A percentile compares a stretch with the other conserved stretches of the same genome.
phyloP scores from a whole-genome alignment of 495 filamentous ascomycete genomes.

The Penicillium fimorum region DNA sequence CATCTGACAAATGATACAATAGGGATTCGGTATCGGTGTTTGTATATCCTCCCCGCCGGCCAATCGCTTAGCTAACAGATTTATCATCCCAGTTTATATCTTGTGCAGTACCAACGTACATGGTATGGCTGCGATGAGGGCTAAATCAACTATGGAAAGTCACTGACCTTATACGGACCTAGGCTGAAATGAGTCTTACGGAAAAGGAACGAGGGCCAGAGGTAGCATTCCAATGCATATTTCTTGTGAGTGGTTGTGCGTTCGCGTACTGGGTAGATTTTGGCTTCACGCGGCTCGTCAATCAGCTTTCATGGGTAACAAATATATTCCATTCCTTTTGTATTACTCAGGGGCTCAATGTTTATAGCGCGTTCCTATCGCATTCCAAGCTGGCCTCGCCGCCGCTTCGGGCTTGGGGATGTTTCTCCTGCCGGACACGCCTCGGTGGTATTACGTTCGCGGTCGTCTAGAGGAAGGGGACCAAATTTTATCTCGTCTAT shows the following conservation, averaged over 20 bases:
- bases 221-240: conserved; percentile 5
- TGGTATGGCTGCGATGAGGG: conserved; percentile 7
- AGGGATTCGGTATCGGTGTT: conserved; percentile 18
- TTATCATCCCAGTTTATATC: conserved; percentile 8
- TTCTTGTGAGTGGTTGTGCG: neutral
- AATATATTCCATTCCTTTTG: neutral
- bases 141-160: neutral
- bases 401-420: conserved; percentile 26
- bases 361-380: conserved; percentile 34
- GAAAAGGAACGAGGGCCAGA: neutral
- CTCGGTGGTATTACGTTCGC: conserved; percentile 40
- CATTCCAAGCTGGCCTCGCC: conserved; percentile 37
- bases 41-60: neutral
- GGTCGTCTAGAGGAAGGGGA: conserved; percentile 35
- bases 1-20: neutral
- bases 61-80: neutral
- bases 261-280: conserved; percentile 23
- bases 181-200: neutral
- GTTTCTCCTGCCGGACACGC: conserved; percentile 38
- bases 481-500: conserved; percentile 27
- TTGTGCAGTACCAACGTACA: conserved; percentile 16
- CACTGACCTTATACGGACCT: neutral
- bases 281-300: conserved; percentile 25
- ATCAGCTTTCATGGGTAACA: conserved; percentile 26
- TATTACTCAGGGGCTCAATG: neutral